phyloP scores from a whole-genome alignment of 805 yeast species.

The Ogataea nonfermentans region DNA sequence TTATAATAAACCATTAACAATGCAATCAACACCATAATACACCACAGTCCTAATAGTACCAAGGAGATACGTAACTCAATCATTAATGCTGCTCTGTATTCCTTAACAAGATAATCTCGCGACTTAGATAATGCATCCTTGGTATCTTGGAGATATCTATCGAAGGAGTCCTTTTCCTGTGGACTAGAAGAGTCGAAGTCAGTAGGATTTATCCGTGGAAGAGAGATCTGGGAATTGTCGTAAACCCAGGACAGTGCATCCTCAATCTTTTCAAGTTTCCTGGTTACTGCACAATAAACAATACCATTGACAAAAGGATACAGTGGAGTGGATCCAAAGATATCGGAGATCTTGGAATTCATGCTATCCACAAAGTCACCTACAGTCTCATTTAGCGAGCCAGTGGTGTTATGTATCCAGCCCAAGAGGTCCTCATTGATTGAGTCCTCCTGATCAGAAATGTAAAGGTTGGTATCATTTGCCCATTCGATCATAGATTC shows the following conservation, averaged over 20 bases:
- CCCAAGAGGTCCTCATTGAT: conserved; percentile 69
- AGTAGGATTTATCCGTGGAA: conserved; percentile 48
- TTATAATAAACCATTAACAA: conserved; percentile 13
- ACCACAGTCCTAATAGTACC: conserved; percentile 48
- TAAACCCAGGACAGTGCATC: conserved; percentile 79
- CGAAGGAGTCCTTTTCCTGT: conserved; percentile 7
- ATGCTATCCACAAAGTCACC: conserved; percentile 54
- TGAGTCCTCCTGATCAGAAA: conserved; percentile 45
- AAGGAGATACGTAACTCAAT: conserved; percentile 48
- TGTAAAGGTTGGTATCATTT: conserved; percentile 51
- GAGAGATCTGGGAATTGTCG: conserved; percentile 52
- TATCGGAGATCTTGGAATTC: conserved; percentile 53
- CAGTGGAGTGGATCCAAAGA: conserved; percentile 69
- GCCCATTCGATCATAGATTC: conserved; percentile 48
- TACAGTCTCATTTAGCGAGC: conserved; percentile 59
- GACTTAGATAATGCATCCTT: conserved; percentile 26
- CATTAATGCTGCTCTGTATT: conserved; percentile 37
- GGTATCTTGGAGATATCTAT: conserved; percentile 19
- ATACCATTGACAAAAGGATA: conserved; percentile 61
- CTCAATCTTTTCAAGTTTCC: conserved; percentile 64
- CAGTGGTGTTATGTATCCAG: conserved; percentile 57
- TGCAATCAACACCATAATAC: conserved; percentile 36
- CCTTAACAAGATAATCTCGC: conserved; percentile 30
- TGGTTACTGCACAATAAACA: conserved; percentile 76
- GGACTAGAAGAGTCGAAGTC: conserved; percentile 7